Conservation (phyloP, 2,329 filamentous ascomycete species). For the Colletotrichum scovillei region DNA sequence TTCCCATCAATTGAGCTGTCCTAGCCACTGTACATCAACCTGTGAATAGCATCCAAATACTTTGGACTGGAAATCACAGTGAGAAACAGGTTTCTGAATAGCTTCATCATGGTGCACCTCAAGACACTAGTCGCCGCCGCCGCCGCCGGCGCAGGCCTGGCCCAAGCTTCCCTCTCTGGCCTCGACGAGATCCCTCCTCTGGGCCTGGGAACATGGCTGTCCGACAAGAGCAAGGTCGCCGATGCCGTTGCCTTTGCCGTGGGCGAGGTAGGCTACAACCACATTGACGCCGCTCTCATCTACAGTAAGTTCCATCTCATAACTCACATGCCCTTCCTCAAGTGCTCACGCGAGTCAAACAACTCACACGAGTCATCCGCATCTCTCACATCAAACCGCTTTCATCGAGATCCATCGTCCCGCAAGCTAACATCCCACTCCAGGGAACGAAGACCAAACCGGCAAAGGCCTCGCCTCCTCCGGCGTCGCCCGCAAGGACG, state of each 20-base stretch:
- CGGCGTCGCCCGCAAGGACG: constrained; percentile 55
- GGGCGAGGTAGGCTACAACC: constrained; percentile 59
- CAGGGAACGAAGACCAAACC: constrained; percentile 64
- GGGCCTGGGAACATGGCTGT: constrained; percentile 70
- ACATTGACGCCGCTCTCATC: constrained; percentile 66
- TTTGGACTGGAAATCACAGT: too few relatives aligned
- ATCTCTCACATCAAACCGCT: too few relatives aligned
- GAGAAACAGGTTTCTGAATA: background rate
- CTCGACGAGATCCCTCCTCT: constrained; percentile 19
- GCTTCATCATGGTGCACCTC: constrained; percentile 13
- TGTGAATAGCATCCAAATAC: background rate
- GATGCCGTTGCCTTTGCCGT: constrained; percentile 67
- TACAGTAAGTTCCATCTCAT: constrained; percentile 53
- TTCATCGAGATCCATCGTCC: too few relatives aligned
- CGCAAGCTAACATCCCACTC: background rate
- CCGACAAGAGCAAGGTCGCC: constrained; percentile 67
- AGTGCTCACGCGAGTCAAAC: background rate
- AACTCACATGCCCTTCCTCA: background rate
- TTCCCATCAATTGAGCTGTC: background rate
- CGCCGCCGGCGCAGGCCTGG: constrained; percentile 12
- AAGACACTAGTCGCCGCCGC: background rate
- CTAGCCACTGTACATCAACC: accelerated
- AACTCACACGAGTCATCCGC: background rate
- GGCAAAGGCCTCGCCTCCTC: constrained; percentile 59
- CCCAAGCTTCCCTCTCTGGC: constrained; percentile 18